Percentiles rank a stretch among this genome's conserved stretches.
These are phyloP conservation scores for Malassezia furfur DNA, from an alignment of 1,284 basidiomycete genomes.

Conservation along the genomic window DNA sequence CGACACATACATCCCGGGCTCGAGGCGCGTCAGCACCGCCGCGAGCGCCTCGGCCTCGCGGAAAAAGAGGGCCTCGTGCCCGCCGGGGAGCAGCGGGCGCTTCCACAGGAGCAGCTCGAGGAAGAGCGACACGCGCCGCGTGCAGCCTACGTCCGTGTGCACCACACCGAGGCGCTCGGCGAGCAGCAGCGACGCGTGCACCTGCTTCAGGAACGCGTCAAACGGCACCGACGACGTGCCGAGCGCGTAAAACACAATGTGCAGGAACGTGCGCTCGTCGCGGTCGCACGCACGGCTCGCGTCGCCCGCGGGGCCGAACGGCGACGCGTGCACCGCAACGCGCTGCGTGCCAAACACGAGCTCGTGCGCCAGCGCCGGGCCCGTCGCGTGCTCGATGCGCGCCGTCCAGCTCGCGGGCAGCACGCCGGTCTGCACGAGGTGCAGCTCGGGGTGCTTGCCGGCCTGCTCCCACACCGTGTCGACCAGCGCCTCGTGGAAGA, in stretches of 20 bases:
- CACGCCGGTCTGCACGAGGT: slow-evolving; percentile 19
- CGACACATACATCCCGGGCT: neutral
- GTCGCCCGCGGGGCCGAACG: neutral
- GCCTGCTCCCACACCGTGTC: slow-evolving; percentile 21
- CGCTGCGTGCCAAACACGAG: slow-evolving; percentile 37
- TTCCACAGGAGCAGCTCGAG: slow-evolving; percentile 16
- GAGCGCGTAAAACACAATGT: slow-evolving; percentile 13
- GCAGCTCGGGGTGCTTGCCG: slow-evolving; percentile 29
- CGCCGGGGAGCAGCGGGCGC: slow-evolving; percentile 8
- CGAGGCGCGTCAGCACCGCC: neutral
- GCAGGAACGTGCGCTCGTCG: slow-evolving; percentile 14
- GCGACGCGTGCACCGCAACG: neutral
- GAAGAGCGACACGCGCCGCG: slow-evolving; percentile 5
- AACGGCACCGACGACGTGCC: slow-evolving; percentile 6
- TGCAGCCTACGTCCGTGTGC: neutral
- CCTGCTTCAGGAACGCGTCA: slow-evolving; percentile 5
- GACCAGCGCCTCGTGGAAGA: neutral
- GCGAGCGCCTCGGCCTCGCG: neutral
- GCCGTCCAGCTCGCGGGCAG: slow-evolving; percentile 27
- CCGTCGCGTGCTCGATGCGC: slow-evolving; percentile 29
- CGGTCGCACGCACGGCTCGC: neutral
- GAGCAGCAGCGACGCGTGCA: neutral
- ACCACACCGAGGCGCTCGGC: neutral
- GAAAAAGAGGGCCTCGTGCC: slow-evolving; percentile 6
- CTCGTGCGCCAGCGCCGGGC: slow-evolving; percentile 38